These are phyloP conservation scores for Artemisia argyi DNA, from an alignment of 129 eudicot species.

Conservation along the genomic window DNA sequence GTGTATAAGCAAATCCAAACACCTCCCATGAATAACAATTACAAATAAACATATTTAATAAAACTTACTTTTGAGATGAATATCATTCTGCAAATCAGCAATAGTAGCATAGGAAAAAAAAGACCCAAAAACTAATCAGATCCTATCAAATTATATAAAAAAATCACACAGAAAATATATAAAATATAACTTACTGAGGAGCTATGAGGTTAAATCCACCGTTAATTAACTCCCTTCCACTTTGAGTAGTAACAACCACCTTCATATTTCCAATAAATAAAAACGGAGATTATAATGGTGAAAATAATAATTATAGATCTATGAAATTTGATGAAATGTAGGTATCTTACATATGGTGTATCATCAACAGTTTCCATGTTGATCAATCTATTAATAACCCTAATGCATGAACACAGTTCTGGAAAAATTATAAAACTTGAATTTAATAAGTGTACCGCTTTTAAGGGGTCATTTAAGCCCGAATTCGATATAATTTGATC, in stretches of 20 bases:
- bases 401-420: too few species aligned
- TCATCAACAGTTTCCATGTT: too few species aligned
- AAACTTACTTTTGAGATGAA: conserved; percentile 74
- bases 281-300: conserved; percentile 19
- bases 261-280: conserved; percentile 63
- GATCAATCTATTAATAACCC: too few species aligned
- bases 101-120: conserved; percentile 63
- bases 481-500: too few species aligned
- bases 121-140: conserved; percentile 25
- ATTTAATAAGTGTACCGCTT: too few species aligned
- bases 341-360: too few species aligned
- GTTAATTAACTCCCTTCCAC: conserved; percentile 77
- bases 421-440: too few species aligned
- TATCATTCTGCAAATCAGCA: conserved; percentile 97
- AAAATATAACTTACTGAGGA: conserved; percentile 57
- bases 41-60: too few species aligned
- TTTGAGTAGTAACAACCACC: conserved; percentile 78
- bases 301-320: background rate
- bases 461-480: too few species aligned
- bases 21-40: too few species aligned
- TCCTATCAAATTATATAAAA: conserved; percentile 13
- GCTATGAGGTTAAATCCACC: conserved; percentile 79
- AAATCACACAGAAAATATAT: background rate
- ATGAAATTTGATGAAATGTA: background rate
- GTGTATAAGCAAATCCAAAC: too few species aligned